Percentiles rank a stretch among this genome's conserved stretches.
Conservation (phyloP, 352 stramenopile species). For the Phytophthora palmivora region DNA sequence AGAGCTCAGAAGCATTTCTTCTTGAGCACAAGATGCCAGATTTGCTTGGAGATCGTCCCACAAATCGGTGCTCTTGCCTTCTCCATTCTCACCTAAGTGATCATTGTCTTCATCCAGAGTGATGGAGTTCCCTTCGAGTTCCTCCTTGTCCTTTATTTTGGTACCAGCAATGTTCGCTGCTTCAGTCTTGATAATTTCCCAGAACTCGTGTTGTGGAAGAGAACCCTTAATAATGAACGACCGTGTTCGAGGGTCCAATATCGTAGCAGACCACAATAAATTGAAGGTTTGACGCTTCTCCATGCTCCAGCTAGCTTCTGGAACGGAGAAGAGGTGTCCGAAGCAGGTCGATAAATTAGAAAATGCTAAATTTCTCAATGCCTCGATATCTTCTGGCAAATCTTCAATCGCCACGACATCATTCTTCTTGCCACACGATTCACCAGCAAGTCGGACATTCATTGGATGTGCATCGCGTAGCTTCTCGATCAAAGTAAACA, state of each 20-base stretch:
- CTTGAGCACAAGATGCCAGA: conserved; percentile 69
- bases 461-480: conserved; percentile 39
- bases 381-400: conserved; percentile 73
- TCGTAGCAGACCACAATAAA: conserved; percentile 68
- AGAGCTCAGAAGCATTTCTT: conserved; percentile 75
- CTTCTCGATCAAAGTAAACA: conserved; percentile 76
- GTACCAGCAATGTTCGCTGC: conserved; percentile 57
- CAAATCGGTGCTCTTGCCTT: conserved; percentile 49
- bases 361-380: conserved; percentile 60
- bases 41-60: conserved; percentile 86
- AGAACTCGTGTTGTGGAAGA: conserved; percentile 62
- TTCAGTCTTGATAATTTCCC: conserved; percentile 74
- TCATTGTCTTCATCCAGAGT: conserved; percentile 48
- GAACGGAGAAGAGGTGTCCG: conserved; percentile 61
- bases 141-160: conserved; percentile 62
- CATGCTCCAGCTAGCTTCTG: conserved; percentile 46
- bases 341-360: conserved; percentile 62
- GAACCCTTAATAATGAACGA: conserved; percentile 81
- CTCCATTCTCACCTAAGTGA: conserved; percentile 31
- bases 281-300: conserved; percentile 69
- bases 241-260: conserved; percentile 76
- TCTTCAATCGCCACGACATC: conserved; percentile 26
- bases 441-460: conserved; percentile 7
- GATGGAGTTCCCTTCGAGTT: conserved; percentile 41
- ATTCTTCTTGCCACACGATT: conserved; percentile 17